Conservation (phyloP, 2,329 filamentous ascomycete species). For the Aphanoascus verrucosus region DNA sequence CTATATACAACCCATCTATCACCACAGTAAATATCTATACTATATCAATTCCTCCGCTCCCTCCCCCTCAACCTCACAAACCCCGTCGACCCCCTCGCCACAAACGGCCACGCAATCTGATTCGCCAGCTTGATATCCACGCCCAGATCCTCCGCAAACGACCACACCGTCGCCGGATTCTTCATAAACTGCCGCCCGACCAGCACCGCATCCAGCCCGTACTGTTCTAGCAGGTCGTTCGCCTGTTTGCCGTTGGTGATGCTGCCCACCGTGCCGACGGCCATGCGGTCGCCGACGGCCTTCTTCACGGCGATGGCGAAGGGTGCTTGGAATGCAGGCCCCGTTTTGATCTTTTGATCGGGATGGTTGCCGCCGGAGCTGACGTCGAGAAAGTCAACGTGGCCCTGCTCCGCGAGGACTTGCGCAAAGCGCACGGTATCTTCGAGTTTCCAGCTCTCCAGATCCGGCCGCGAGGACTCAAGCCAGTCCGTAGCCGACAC, state of each 20-base stretch:
- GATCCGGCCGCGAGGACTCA: constrained; percentile 45
- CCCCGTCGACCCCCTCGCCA: constrained; percentile 30
- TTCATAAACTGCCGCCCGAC: constrained; percentile 68
- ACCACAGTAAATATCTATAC: too few species aligned
- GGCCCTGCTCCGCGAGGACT: constrained; percentile 57
- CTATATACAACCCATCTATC: too few species aligned
- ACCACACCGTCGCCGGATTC: constrained; percentile 68
- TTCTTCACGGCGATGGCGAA: constrained; percentile 63
- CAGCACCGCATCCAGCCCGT: constrained; percentile 57
- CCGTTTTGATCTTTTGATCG: constrained; percentile 33
- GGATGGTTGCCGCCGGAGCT: constrained; percentile 62
- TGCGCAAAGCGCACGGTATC: constrained; percentile 54
- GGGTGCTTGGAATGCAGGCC: constrained; percentile 62
- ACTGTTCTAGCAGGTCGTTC: constrained; percentile 46
- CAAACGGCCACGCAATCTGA: constrained; percentile 56
- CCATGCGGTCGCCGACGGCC: constrained; percentile 58
- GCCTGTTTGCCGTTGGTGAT: constrained; percentile 62
- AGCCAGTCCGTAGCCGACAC: constrained; percentile 70
- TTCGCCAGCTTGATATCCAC: constrained; percentile 61
- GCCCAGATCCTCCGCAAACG: constrained; percentile 59
- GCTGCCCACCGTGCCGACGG: constrained; percentile 63
- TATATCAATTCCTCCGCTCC: constrained; percentile 8
- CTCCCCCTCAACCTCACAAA: constrained; percentile 2
- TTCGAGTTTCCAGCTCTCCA: constrained; percentile 56
- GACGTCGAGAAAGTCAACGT: constrained; percentile 71